These are phyloP conservation scores for Prunus yedoensis DNA, from an alignment of 331 rosid species.

Conservation along the genomic window DNA sequence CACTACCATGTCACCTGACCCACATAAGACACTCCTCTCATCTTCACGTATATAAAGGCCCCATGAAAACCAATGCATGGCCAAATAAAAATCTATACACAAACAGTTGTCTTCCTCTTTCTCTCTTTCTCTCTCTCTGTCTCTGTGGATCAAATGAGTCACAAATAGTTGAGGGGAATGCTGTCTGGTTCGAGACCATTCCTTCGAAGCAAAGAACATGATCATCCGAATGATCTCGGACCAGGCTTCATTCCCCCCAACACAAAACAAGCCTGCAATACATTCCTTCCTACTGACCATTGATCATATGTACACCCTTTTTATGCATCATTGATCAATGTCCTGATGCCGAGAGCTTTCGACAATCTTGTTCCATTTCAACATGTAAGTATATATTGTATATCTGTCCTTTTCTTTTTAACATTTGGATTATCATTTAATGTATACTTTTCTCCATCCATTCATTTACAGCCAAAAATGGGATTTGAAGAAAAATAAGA, in stretches of 20 bases:
- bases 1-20: slow-evolving; percentile 36
- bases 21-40: slow-evolving; percentile 28
- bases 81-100: slow-evolving; percentile 40
- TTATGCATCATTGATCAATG: slow-evolving; percentile 1
- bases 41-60: slow-evolving; percentile 65
- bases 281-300: not conserved
- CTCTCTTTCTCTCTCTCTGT: slow-evolving; percentile 16
- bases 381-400: not conserved
- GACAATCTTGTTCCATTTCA: not conserved
- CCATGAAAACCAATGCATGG: slow-evolving; percentile 73
- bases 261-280: slow-evolving; percentile 13
- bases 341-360: not conserved
- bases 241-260: slow-evolving; percentile 99
- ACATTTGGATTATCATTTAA: not conserved
- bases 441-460: not conserved
- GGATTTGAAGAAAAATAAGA: not conserved
- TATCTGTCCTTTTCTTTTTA: slow-evolving; percentile 17
- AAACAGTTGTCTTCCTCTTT: slow-evolving; percentile 27
- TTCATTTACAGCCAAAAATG: not conserved
- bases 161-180: slow-evolving; percentile 75
- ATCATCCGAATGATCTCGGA: slow-evolving; percentile 66
- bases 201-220: slow-evolving; percentile 16
- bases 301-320: not conserved
- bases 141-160: slow-evolving; percentile 13
- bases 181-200: slow-evolving; percentile 92